These are phyloP conservation scores for Aspergillus steynii DNA, from an alignment of 495 filamentous ascomycete species.

Conservation along the genomic window DNA sequence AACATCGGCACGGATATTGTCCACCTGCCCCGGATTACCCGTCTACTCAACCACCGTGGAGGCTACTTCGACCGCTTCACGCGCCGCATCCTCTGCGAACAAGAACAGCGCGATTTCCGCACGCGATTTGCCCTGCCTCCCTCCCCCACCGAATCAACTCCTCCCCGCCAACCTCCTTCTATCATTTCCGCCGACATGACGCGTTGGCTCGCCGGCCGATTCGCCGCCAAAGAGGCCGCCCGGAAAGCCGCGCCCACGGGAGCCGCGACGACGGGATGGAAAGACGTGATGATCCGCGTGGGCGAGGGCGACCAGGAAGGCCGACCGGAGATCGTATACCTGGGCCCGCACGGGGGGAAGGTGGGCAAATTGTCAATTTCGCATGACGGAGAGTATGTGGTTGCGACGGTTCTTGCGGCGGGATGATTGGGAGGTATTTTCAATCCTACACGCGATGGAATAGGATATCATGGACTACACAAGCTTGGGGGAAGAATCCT, in stretches of 20 bases:
- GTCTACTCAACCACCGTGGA: constrained; percentile 40
- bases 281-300: constrained; percentile 40
- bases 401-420: constrained; percentile 52
- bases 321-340: constrained; percentile 43
- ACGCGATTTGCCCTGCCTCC: constrained; percentile 32
- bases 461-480: background rate
- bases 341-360: constrained; percentile 27
- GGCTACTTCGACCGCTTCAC: constrained; percentile 51
- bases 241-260: constrained; percentile 46
- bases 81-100: constrained; percentile 48
- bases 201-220: constrained; percentile 50
- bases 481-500: background rate
- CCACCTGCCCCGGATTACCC: constrained; percentile 51
- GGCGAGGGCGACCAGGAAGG: constrained; percentile 25
- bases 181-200: constrained; percentile 38
- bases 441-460: background rate
- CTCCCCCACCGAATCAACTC: constrained; percentile 12
- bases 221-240: constrained; percentile 51
- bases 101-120: constrained; percentile 44
- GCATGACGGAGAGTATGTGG: constrained; percentile 62
- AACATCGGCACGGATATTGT: constrained; percentile 57
- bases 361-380: constrained; percentile 52
- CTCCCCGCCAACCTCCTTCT: constrained; percentile 13
- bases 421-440: constrained; percentile 22
- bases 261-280: constrained; percentile 41